phyloP scores from a whole-genome alignment of 371 early-diverging fungal genomes.

The Saksenaea vasiformis region DNA sequence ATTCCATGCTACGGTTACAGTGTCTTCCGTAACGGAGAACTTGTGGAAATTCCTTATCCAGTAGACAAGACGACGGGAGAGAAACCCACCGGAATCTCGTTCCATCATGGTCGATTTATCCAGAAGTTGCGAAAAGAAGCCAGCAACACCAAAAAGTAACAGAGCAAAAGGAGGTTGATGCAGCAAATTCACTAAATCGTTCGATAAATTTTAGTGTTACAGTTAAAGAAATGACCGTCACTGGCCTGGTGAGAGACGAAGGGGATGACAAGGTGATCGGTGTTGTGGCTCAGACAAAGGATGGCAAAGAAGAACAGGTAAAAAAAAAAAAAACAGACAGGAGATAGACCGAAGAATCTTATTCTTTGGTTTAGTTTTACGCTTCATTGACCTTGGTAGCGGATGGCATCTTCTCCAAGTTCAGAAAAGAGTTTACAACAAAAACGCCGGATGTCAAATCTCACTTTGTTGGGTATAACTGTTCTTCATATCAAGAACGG shows the following conservation, averaged over 20 bases:
- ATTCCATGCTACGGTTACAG: conserved; percentile 88
- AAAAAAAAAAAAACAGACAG: background rate
- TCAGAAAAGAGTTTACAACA: conserved; percentile 74
- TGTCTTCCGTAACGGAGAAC: conserved; percentile 60
- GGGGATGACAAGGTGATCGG: conserved; percentile 52
- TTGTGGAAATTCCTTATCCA: conserved; percentile 68
- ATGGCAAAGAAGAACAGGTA: conserved; percentile 28
- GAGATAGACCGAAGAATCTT: background rate
- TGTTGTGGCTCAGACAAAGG: conserved; percentile 37
- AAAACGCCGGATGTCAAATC: conserved; percentile 61
- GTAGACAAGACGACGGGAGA: conserved; percentile 47
- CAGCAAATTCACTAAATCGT: background rate
- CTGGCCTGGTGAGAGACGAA: conserved; percentile 51
- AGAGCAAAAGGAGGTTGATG: background rate
- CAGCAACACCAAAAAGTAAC: conserved; percentile 56
- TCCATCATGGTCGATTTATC: conserved; percentile 95
- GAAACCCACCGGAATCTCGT: conserved; percentile 68
- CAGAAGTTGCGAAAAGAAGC: conserved; percentile 80
- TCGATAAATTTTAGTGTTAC: conserved; percentile 58
- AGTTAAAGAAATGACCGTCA: conserved; percentile 74
- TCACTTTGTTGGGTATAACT: conserved; percentile 85
- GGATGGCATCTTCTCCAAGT: conserved; percentile 93
- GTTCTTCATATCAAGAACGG: background rate
- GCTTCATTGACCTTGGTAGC: conserved; percentile 64
- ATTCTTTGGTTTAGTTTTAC: conserved; percentile 20